Conservation (phyloP, 345 rosid species). For the Dipteronia dyeriana region DNA sequence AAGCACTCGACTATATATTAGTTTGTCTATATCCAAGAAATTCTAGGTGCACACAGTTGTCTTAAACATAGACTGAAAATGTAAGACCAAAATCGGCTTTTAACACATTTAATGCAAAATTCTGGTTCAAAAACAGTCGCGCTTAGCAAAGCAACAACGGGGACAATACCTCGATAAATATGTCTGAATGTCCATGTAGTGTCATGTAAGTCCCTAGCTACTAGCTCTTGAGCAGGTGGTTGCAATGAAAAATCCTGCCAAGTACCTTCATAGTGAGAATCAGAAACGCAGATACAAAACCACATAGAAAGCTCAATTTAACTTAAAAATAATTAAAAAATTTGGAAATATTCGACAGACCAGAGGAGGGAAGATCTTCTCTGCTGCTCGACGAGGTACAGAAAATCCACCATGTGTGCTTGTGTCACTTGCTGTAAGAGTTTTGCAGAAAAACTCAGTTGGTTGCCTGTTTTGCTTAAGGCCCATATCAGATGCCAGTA, state of each 20-base stretch:
- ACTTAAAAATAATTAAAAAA: not conserved
- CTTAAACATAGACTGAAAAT: not conserved
- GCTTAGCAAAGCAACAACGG: too few species aligned
- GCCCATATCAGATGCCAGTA: slow-evolving; percentile 81
- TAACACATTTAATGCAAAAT: not conserved
- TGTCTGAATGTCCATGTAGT: slow-evolving; percentile 59
- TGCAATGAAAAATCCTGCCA: slow-evolving; percentile 57
- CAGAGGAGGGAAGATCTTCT: slow-evolving; percentile 91
- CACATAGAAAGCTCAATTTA: not conserved
- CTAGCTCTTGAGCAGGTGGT: slow-evolving; percentile 67
- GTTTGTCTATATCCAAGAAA: not conserved
- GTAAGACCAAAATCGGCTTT: not conserved
- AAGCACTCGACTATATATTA: not conserved
- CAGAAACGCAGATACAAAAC: slow-evolving; percentile 6
- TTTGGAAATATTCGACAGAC: slow-evolving; percentile 39
- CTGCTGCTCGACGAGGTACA: slow-evolving; percentile 97
- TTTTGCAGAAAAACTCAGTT: slow-evolving; percentile 94
- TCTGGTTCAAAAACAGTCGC: too few species aligned
- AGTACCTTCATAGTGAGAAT: slow-evolving; percentile 20
- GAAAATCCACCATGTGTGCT: slow-evolving; percentile 98
- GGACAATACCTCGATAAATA: slow-evolving; percentile 49
- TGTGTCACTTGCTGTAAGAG: slow-evolving; percentile 94
- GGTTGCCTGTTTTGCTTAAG: slow-evolving; percentile 81
- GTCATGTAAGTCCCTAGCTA: slow-evolving; percentile 57
- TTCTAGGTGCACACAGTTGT: not conserved